Percentiles rank a stretch among this genome's conserved stretches.
phyloP scores from a whole-genome alignment of 2,329 filamentous ascomycete genomes.

The Penicillium palitans region DNA sequence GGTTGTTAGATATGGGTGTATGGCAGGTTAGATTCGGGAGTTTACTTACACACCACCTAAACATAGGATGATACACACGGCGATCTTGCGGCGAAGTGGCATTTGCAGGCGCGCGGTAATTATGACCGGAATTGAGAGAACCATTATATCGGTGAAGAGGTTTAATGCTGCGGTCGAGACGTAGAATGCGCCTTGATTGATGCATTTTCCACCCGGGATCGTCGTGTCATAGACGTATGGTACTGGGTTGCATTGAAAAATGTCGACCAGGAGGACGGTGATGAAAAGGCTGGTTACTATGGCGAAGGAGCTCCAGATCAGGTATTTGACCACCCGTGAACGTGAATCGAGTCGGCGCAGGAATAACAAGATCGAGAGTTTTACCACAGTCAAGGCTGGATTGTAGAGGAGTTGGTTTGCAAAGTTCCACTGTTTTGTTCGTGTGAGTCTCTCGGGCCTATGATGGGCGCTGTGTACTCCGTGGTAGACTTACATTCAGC shows the following conservation, averaged over 20 bases:
- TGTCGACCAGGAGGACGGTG: constrained; percentile 29
- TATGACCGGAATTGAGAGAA: constrained; percentile 33
- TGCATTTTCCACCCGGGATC: constrained; percentile 27
- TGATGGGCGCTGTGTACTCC: neutral
- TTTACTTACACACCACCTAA: constrained; percentile 29
- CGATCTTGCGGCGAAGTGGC: constrained; percentile 29
- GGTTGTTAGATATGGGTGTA: neutral
- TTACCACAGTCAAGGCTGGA: constrained; percentile 31
- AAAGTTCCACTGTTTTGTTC: constrained; percentile 23
- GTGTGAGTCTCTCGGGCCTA: constrained; percentile 1
- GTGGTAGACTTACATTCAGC: constrained; percentile 16
- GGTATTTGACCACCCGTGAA: constrained; percentile 21
- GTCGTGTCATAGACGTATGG: constrained; percentile 25
- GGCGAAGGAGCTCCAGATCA: constrained; percentile 24
- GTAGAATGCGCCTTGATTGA: constrained; percentile 32
- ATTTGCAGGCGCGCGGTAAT: constrained; percentile 35
- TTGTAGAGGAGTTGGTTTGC: constrained; percentile 35
- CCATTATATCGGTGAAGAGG: constrained; percentile 35
- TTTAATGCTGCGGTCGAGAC: constrained; percentile 29
- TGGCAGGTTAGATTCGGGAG: no score
- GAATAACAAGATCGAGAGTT: constrained; percentile 34
- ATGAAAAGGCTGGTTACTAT: constrained; percentile 24
- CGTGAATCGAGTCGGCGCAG: constrained; percentile 32
- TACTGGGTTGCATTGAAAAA: constrained; percentile 35
- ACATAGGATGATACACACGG: constrained; percentile 32